Percentiles rank a stretch among this genome's conserved stretches.
phyloP scores from a whole-genome alignment of 192 early-diverging fungal genomes.

The Fimicolochytrium jonesii region DNA sequence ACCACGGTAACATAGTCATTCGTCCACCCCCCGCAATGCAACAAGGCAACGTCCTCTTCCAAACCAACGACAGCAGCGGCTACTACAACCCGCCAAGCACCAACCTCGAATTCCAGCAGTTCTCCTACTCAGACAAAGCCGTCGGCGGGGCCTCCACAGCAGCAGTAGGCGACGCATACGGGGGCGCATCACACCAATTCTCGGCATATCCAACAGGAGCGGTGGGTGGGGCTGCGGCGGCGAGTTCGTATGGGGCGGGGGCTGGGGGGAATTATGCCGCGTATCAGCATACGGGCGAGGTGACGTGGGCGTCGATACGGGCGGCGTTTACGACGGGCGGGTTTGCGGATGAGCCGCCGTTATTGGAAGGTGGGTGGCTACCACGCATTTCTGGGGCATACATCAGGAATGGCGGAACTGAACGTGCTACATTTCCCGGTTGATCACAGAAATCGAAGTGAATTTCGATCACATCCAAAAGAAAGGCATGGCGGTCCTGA shows the following conservation, averaged over 20 bases:
- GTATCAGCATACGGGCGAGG: conserved; percentile 7
- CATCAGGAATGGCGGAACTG: too few species aligned
- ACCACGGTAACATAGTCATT: too few species aligned
- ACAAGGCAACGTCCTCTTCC: conserved; percentile 23
- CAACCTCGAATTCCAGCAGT: conserved; percentile 29
- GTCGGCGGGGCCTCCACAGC: not conserved
- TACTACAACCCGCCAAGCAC: conserved; percentile 11
- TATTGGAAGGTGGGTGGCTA: conserved; percentile 70
- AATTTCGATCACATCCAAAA: conserved; percentile 89
- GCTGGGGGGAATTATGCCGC: not conserved
- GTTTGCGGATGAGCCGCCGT: conserved; percentile 85
- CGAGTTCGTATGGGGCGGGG: not conserved
- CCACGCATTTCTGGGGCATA: too few species aligned
- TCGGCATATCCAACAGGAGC: not conserved
- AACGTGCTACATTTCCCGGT: too few species aligned
- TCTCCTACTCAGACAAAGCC: conserved; percentile 13
- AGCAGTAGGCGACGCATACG: too few species aligned
- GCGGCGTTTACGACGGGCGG: conserved; percentile 91
- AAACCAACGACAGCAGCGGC: not conserved
- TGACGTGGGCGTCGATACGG: conserved; percentile 35
- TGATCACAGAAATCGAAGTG: conserved; percentile 81
- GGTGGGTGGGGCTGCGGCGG: too few species aligned
- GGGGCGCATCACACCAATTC: too few species aligned
- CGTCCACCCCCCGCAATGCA: not conserved
- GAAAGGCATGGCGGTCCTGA: conserved; percentile 82